Base-by-base conservation (phyloP, 306 rosid genomes). In the Sophora flavescens region DNA sequence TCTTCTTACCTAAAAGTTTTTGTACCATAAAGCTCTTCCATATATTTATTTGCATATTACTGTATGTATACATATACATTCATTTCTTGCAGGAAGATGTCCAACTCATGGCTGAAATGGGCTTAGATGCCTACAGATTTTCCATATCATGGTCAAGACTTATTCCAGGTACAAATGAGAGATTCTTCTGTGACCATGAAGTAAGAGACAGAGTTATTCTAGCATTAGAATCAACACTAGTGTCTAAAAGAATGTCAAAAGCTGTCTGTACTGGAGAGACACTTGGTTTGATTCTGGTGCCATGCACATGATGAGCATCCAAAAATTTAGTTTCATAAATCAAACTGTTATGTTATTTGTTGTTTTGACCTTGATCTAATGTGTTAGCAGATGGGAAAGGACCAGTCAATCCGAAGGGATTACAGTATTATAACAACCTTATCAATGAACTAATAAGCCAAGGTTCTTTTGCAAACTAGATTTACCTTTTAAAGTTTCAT, bases 351-450 rank as follows among this genome's bases (percentile, higher is more conserved):
- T 58, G 15, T 41, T 11, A 0, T 50, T 22, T 4, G 6, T n/a
- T 17, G 11, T 18, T 54, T 36, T 71, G 36, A 57, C 18, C 53
- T 5, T 5, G n/a, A 33, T 33, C 48, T 11, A 9, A 3, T 62
- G 18, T 6, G 16, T 51, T 36, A 16, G 59, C 60, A 87, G 91
- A 79, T 58, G 88, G 91, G 58, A 87, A 61, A 78, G 90, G 92
- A 64, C 75, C 80, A 39, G 30, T 88, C 16, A 90, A 88, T 62
- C 88, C 86, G 38, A 84, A 90, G 67, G 95, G 92, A 28, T 26
- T 86, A 62, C 68, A 82, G 14, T 88, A 81, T 41, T 87, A 87
- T 86, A 87, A 87, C 78, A 89, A 85, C 71, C 82, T 89, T 18
- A 87, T 85, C 76, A 74, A 87, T 39, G 84, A 87, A 78, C 77